Conservation (phyloP, 495 filamentous ascomycete genomes). For the Margaritispora aquatica region DNA sequence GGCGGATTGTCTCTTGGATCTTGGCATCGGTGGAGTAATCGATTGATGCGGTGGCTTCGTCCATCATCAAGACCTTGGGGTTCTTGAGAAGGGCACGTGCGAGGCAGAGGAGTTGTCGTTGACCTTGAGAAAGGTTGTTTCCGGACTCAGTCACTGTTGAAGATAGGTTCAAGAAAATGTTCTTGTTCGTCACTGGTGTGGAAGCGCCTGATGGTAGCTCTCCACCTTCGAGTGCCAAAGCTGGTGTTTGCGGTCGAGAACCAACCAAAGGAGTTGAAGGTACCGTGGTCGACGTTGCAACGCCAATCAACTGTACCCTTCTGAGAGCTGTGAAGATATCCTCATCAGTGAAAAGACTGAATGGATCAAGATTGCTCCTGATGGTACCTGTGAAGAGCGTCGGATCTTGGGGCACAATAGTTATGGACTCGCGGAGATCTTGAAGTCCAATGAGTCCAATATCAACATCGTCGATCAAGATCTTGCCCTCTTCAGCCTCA, state of each 20-base stretch:
- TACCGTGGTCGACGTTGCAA: slow-evolving; percentile 21
- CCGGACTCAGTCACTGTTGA: slow-evolving; percentile 87
- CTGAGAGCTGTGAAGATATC: slow-evolving; percentile 83
- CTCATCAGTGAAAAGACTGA: slow-evolving; percentile 83
- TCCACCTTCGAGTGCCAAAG: slow-evolving; percentile 13
- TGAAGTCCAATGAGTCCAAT: slow-evolving; percentile 83
- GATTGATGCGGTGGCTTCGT: slow-evolving; percentile 97
- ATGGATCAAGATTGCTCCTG: slow-evolving; percentile 92
- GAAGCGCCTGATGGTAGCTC: slow-evolving; percentile 16
- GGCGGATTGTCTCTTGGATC: slow-evolving; percentile 91
- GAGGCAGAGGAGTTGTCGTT: slow-evolving; percentile 91
- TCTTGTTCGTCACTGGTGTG: slow-evolving; percentile 68
- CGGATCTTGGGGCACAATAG: slow-evolving; percentile 97
- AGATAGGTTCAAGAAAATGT: slow-evolving; percentile 84
- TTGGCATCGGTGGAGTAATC: slow-evolving; percentile 94
- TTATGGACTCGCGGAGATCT: slow-evolving; percentile 88
- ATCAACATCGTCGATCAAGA: slow-evolving; percentile 85
- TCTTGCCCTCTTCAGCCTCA: slow-evolving; percentile 86
- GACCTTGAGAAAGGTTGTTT: slow-evolving; percentile 93
- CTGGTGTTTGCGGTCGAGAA: slow-evolving; percentile 15
- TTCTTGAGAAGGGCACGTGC: slow-evolving; percentile 89
- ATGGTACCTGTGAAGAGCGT: slow-evolving; percentile 97
- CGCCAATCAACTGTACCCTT: slow-evolving; percentile 82
- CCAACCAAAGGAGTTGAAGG: slow-evolving; percentile 25
- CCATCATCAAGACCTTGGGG: slow-evolving; percentile 93